These are phyloP conservation scores for Silene coronaria DNA, from an alignment of 179 eudicot species.

Conservation along the genomic window DNA sequence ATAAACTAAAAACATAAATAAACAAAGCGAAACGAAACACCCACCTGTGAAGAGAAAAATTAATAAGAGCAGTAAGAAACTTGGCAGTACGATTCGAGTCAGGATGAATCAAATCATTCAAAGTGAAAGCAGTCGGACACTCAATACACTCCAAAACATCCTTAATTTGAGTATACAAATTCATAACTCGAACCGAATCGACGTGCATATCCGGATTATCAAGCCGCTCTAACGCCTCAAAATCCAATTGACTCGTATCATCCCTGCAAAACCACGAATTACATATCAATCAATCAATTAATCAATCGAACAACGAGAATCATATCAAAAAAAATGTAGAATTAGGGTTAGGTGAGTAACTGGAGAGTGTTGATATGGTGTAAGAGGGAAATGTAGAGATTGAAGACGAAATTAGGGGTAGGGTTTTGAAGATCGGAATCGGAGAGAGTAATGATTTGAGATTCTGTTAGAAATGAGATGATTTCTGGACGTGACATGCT, in stretches of 20 bases:
- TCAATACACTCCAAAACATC: slow-evolving; percentile 40
- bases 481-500: slow-evolving; percentile 47
- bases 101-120: slow-evolving; percentile 65
- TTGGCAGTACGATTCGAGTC: slow-evolving; percentile 50
- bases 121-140: slow-evolving; percentile 46
- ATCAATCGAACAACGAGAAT: background rate
- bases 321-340: background rate
- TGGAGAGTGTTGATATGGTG: slow-evolving; percentile 38
- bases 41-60: slow-evolving; percentile 62
- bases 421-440: slow-evolving; percentile 55
- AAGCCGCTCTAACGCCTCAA: slow-evolving; percentile 53
- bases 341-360: slow-evolving; percentile 11
- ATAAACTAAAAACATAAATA: background rate
- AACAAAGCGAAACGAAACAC: background rate
- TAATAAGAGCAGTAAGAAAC: slow-evolving; percentile 58
- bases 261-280: slow-evolving; percentile 42
- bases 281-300: background rate
- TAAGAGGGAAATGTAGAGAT: slow-evolving; percentile 50
- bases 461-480: slow-evolving; percentile 33
- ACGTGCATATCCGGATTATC: slow-evolving; percentile 80
- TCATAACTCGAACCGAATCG: slow-evolving; percentile 50
- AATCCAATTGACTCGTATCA: slow-evolving; percentile 58
- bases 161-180: slow-evolving; percentile 44
- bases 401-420: slow-evolving; percentile 40
- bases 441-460: slow-evolving; percentile 38